Conservation (phyloP, 306 rosid genomes). For the Glycine latifolia region DNA sequence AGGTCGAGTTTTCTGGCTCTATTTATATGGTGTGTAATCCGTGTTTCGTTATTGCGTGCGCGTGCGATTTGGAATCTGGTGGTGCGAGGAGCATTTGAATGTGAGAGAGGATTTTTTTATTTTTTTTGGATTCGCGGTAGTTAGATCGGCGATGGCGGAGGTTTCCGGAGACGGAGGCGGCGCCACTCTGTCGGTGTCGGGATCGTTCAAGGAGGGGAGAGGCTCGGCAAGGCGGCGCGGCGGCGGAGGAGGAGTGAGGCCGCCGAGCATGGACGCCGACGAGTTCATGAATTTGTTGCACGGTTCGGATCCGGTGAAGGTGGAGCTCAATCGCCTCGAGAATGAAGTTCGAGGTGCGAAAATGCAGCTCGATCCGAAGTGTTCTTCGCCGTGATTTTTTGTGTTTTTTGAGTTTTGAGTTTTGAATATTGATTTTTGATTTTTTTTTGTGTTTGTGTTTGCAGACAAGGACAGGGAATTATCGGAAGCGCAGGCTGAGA, state of each 20-base stretch:
- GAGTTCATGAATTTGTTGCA: constrained; percentile 83
- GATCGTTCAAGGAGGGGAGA: constrained; percentile 85
- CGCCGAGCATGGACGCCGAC: constrained; percentile 89
- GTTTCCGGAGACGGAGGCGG: constrained; percentile 56
- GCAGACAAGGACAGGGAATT: constrained; percentile 97
- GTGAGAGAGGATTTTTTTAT: constrained; percentile 41
- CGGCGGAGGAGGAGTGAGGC: constrained; percentile 55
- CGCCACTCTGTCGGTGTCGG: constrained; percentile 68
- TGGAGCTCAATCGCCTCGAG: constrained; percentile 96
- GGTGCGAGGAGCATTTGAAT: constrained; percentile 61
- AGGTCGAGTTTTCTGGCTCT: constrained; percentile 37
- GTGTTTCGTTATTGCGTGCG: not conserved
- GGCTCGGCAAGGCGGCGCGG: constrained; percentile 77
- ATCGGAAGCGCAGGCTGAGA: constrained; percentile 94
- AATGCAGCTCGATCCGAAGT: constrained; percentile 78
- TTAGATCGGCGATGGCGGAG: constrained; percentile 88
- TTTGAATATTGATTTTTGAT: constrained; percentile 24
- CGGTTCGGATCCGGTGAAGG: constrained; percentile 99
- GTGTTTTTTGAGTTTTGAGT: not conserved
- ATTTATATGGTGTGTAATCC: constrained; percentile 5
- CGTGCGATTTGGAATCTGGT: constrained; percentile 62
- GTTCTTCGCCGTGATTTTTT: constrained; percentile 51
- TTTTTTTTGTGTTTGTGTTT: constrained; percentile 18
- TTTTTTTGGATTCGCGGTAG: not conserved
- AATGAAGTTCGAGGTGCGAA: constrained; percentile 89